Percentiles rank a stretch among this genome's conserved stretches.
These are phyloP conservation scores for Penicillium sp. DNA, from an alignment of 2,329 filamentous ascomycete genomes.

Conservation along the genomic window DNA sequence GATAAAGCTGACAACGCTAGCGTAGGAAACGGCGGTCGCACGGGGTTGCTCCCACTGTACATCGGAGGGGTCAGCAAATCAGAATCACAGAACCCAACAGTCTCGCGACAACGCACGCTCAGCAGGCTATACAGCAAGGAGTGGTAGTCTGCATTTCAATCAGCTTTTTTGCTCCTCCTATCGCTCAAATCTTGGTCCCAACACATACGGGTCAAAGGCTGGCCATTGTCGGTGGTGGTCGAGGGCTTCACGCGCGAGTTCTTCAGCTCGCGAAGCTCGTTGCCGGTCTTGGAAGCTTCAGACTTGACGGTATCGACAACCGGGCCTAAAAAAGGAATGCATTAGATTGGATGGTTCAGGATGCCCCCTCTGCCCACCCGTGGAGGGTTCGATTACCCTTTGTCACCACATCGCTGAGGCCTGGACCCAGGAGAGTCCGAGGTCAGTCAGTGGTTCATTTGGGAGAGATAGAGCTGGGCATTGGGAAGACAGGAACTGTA, in stretches of 20 bases:
- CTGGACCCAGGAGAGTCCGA: constrained; percentile 14
- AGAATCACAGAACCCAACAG: not conserved
- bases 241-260: constrained; percentile 51
- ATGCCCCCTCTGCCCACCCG: not conserved
- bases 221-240: constrained; percentile 55
- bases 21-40: constrained; percentile 59
- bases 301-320: constrained; percentile 55
- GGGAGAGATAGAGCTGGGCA: not conserved
- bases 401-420: constrained; percentile 24
- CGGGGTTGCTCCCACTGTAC: constrained; percentile 60
- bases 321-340: constrained; percentile 41
- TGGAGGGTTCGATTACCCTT: constrained; percentile 19
- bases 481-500: not conserved
- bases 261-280: constrained; percentile 57
- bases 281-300: constrained; percentile 53
- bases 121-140: constrained; percentile 63
- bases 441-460: constrained; percentile 17
- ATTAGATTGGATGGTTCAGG: constrained; percentile 17
- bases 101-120: constrained; percentile 46
- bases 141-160: constrained; percentile 53
- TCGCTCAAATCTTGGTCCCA: not conserved
- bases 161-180: constrained; percentile 5
- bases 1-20: constrained; percentile 54
- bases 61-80: constrained; percentile 5
- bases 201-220: constrained; percentile 57